Base-by-base conservation (phyloP, 2,329 filamentous ascomycete genomes). In the Hypoxylon sp. region DNA sequence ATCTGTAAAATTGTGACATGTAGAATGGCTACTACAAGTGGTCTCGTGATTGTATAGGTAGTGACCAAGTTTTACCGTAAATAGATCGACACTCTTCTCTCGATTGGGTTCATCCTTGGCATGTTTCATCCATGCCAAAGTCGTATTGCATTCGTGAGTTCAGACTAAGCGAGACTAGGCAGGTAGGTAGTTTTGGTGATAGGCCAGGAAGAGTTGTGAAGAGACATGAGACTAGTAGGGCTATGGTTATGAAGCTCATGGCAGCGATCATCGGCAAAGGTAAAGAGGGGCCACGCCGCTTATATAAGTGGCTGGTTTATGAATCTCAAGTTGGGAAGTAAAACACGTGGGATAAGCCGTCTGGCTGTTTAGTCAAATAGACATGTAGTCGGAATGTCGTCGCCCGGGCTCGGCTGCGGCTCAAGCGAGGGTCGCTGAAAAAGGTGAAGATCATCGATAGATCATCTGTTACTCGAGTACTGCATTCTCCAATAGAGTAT, bases 351-450 rank as follows among this genome's bases (percentile, higher is more conserved):
- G 64, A 67, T 62, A 60, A 65, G 58, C 57, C 48, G 67, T 67
- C 53, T 67, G 65, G 65, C 41, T 51, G 52, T 38, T 65, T 49
- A 58, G 51, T 67, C 32, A 51, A 64, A 49, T 58, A 68, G 59
- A 60, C 45, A 32, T 71, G 63, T 57, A 60, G 63, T 69, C 60
- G 63, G 62, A 55, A 60, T 67, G 63, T 69, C 57, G 63, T 65
- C 65, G 57, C 66, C 69, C 66, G 63, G 66, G 41, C 60, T 71
- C 69, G 66, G 69, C 66, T 71, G 69, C 69, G 69, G 69, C 69
- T 71, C 66, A 69, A 71, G 60, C 61, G 58, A 65, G 52, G 52
- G 57, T 62, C 21, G 59, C 68, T 69, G 21, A 68, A 71, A 67
- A 52, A 51, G 63, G 66, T 46, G 60, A 71, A 65, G 66, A 69